phyloP scores from a whole-genome alignment of 208 protist genomes.

The Leishmania tarentolae region DNA sequence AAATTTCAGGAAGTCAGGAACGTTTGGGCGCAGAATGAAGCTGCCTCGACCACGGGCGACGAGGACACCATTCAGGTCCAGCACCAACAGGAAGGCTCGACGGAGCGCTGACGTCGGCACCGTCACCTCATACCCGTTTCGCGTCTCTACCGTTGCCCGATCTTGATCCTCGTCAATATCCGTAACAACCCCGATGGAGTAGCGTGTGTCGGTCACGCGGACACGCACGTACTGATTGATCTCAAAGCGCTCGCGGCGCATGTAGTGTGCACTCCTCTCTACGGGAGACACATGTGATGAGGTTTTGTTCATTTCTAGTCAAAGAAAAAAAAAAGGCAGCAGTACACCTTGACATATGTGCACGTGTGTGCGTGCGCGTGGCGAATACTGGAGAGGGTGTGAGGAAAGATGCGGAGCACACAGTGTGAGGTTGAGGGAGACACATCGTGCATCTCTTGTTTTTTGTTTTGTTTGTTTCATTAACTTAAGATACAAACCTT shows the following conservation, averaged over 20 bases:
- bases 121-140: slow-evolving; percentile 83
- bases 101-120: slow-evolving; percentile 54
- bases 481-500: too few relatives aligned
- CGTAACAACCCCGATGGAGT: slow-evolving; percentile 82
- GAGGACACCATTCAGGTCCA: slow-evolving; percentile 92
- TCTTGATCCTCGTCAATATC: slow-evolving; percentile 57
- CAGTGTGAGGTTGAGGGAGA: not conserved
- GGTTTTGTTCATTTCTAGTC: slow-evolving; percentile 20
- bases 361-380: not conserved
- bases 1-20: slow-evolving; percentile 80
- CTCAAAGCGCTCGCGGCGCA: slow-evolving; percentile 68
- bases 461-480: too few relatives aligned
- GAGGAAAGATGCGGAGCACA: not conserved
- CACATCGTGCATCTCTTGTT: not conserved
- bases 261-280: slow-evolving; percentile 5
- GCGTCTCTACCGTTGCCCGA: slow-evolving; percentile 66
- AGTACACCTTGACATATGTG: not conserved
- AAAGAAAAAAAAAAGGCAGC: not conserved
- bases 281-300: slow-evolving; percentile 2
- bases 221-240: slow-evolving; percentile 89
- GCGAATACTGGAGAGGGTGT: not conserved
- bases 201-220: slow-evolving; percentile 52
- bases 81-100: slow-evolving; percentile 83
- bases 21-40: slow-evolving; percentile 76
- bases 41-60: slow-evolving; percentile 68